Evolutionary conservation across 2,329 filamentous ascomycete species (phyloP).

Genomic region (Pseudocercospora ulei): DNA sequence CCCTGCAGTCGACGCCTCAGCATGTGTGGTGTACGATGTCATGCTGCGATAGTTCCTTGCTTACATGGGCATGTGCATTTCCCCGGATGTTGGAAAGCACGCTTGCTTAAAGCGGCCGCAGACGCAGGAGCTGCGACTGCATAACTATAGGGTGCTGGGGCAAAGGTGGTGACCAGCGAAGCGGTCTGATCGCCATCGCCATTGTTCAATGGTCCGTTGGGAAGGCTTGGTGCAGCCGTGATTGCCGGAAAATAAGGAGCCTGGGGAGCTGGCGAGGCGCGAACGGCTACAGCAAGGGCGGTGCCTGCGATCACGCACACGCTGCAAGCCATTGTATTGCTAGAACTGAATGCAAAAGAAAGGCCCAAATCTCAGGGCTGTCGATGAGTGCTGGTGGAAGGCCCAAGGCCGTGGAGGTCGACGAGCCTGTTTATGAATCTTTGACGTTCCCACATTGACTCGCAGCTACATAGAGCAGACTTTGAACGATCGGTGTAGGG

Average conservation of each 20-base stretch:
- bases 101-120: slow-evolving; percentile 4
- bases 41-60: too few relatives aligned
- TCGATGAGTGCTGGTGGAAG: not conserved
- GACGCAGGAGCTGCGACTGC: slow-evolving; percentile 3
- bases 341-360: not conserved
- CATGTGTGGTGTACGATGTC: too few relatives aligned
- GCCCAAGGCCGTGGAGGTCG: not conserved
- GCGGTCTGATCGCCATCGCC: slow-evolving; percentile 17
- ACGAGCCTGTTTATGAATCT: not conserved
- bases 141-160: not conserved
- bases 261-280: slow-evolving; percentile 19
- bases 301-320: slow-evolving; percentile 9
- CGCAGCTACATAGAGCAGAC: not conserved
- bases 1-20: too few relatives aligned
- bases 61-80: not conserved
- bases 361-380: slow-evolving; percentile 1
- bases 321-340: not conserved
- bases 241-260: slow-evolving; percentile 20
- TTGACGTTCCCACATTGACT: not conserved
- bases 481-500: slow-evolving; percentile 1
- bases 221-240: slow-evolving; percentile 19
- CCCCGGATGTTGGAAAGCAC: not conserved
- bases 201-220: slow-evolving; percentile 16
- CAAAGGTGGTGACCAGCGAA: slow-evolving; percentile 20
- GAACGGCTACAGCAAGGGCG: slow-evolving; percentile 16